A percentile compares a stretch with the other conserved stretches of the same genome.
Conservation (phyloP, 148 eudicot species). For the Amaranthus cruentus region DNA sequence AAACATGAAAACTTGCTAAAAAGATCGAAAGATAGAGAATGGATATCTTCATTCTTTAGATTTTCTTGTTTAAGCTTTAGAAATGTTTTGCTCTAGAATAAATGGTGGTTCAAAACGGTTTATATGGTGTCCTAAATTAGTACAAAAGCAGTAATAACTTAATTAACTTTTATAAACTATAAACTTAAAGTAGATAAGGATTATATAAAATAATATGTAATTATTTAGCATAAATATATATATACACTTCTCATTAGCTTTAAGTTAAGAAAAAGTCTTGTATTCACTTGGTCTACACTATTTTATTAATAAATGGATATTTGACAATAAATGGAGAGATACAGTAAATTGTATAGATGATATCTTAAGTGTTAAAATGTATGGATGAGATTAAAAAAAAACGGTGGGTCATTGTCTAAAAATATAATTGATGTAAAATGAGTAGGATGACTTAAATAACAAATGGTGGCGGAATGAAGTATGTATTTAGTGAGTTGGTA, state of each 20-base stretch:
- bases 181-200: conserved; percentile 2
- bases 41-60: conserved; percentile 31
- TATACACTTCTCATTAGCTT: no score
- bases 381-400: no score
- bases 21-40: conserved; percentile 19
- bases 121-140: conserved; percentile 11
- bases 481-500: not conserved
- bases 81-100: not conserved
- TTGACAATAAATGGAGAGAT: no score
- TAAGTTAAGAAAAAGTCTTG: no score
- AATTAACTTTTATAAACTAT: not conserved
- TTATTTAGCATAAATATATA: not conserved
- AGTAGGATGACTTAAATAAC: no score
- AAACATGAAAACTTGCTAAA: conserved; percentile 16
- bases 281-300: no score
- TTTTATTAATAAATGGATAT: no score
- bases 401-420: no score
- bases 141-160: not conserved
- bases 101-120: conserved; percentile 34
- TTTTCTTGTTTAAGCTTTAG: not conserved
- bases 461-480: no score
- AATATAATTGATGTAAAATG: no score
- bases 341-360: no score
- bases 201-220: not conserved
- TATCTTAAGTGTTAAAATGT: no score